Evolutionary conservation across 805 yeast species (phyloP), one percentile per base, ranked within the genome.

Genomic region (Kregervanrija fluxuum): DNA sequence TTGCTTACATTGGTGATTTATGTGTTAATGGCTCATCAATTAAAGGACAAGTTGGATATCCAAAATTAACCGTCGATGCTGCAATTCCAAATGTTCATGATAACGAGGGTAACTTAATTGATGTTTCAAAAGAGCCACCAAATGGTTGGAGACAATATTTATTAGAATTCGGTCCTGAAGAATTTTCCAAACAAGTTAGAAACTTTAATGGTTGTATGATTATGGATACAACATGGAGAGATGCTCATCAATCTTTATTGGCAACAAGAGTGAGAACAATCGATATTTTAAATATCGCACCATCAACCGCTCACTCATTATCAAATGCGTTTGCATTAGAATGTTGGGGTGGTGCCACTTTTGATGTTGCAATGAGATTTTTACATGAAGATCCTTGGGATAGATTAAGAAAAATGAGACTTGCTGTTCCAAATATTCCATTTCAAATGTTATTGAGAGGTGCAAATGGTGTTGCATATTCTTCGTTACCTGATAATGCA

Each of bases 291-390:
- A 85, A 89, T 55, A 87, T 93, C 70, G 99, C 99, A 16, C 90
- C 89, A 48, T 79, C 95, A 46, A 93, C 99, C 31, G 86, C 96
- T 3, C 82, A 85, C 60, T 98, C 96, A 15, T 70, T 89, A 56
- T 68, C 82, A 53, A 90, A 91, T 51, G 95, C 95, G 3, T 93
- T 89, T 66, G 93, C 99, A 14, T 73, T 93, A 44, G 99, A 93
- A 71, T 93, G 99, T 74, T 93, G 99, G 99, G 99, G 99, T 70
- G 99, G 99, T 69, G 99, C 99, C 44, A 93, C 99, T 34, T 93
- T 93, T 59, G 99, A 93, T 62, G 99, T 93, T 44, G 85, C 96
- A 44, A 90, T 93, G 98, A 81, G 99, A 69, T 93, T 93, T 77
- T 75, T 93, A 60, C 88, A 91, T 67, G 99, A 93, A 74, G 97